Evolutionary conservation across 208 protist genomes (phyloP).

Genomic region (Acanthamoeba quina): DNA sequence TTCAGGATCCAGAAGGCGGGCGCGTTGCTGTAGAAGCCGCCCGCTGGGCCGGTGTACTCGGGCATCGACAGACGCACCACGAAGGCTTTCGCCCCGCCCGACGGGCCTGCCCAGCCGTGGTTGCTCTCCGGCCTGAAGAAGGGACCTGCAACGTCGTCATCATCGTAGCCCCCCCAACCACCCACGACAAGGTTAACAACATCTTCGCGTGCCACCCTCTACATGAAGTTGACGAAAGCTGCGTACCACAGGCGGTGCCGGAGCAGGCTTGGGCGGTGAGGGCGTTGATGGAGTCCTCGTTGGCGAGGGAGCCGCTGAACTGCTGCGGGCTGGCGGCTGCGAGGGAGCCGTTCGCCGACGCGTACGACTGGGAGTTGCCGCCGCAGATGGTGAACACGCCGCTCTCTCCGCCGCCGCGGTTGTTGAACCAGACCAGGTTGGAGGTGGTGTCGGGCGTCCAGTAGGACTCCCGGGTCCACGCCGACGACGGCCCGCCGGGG

Average conservation of each 20-base stretch:
- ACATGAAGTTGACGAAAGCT: neutral
- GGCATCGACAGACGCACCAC: slow-evolving; percentile 17
- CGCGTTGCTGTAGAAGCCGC: neutral
- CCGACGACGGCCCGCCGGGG: neutral
- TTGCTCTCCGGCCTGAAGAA: slow-evolving; percentile 36
- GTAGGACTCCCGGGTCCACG: slow-evolving; percentile 6
- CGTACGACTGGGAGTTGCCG: slow-evolving; percentile 44
- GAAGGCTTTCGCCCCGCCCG: neutral
- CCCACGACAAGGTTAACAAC: neutral
- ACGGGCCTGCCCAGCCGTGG: slow-evolving; percentile 25
- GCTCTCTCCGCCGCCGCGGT: neutral
- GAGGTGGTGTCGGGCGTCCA: neutral
- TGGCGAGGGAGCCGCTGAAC: neutral
- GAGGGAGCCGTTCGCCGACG: neutral
- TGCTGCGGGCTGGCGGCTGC: neutral
- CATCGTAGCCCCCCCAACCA: neutral
- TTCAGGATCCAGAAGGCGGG: slow-evolving; percentile 41
- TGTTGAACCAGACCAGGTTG: slow-evolving; percentile 42
- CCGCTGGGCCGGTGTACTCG: neutral
- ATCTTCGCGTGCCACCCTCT: neutral
- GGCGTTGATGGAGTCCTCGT: neutral
- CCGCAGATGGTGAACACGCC: slow-evolving; percentile 2
- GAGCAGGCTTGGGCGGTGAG: neutral
- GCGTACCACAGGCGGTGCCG: slow-evolving; percentile 27
- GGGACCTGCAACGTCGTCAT: neutral